Evolutionary conservation across 106 monocot species (phyloP), one percentile per base, ranked within the genome.

Genomic region (Iris macrosiphon): DNA sequence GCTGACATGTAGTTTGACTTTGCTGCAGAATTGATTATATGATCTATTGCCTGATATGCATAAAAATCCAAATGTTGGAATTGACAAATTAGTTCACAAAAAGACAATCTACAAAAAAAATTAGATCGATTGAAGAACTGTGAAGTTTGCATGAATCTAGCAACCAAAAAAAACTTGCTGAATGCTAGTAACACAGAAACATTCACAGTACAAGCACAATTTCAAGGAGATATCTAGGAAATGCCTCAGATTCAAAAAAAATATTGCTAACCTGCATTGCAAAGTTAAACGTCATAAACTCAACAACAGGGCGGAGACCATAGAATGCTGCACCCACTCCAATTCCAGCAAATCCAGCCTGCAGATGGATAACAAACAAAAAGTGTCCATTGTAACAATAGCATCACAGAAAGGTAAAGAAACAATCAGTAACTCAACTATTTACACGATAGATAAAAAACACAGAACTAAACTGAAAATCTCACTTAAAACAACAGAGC

Each of bases 211-310:
- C 39, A 39, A 11, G 39, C 11, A 39, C 9, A 11, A 6, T 11
- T 11, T 7, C 39, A 11, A 39, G 39, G 39, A 39, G 39, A 6
- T 6, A 6, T 11, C 11, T 11, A 11, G 11, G n/a, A n/a, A n/a
- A n/a, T n/a, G n/a, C n/a, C n/a, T n/a, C n/a, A n/a, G n/a, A n/a
- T 8, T 27, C 8, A 24, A 42, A 47, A 47, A 47, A 56, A 25
- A 23, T 12, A 47, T 33, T 24, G 8, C 61, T 49, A 57, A 91
- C 98, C 98, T 99, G 98, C 98, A 99, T 87, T 12, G 98, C 83
- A 68, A 99, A 99, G 62, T 99, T 99, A 53, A 87, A 99, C 40
- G 91, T 99, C 98, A 99, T 99, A 66, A 91, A 99, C 49, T 99
- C 98, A 28, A 99, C 54, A 29, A 92, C 76, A 72, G 98, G 98